These are phyloP conservation scores for Fusarium nematophilum DNA, from an alignment of 2,329 filamentous ascomycete genomes.

Conservation along the genomic window DNA sequence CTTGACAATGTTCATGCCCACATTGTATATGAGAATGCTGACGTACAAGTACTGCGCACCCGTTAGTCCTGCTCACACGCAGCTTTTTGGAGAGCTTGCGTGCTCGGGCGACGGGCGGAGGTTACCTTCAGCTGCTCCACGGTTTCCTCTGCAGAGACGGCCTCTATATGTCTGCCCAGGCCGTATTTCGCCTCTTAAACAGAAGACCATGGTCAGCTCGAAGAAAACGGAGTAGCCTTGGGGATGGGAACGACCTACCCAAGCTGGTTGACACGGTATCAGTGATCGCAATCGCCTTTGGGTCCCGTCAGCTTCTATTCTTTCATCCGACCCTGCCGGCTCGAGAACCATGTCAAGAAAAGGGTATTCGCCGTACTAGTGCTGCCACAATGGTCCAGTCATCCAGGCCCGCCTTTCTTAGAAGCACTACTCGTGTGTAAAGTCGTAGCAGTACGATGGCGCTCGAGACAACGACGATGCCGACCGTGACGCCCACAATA, in stretches of 20 bases:
- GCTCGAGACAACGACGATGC: conserved; percentile 29
- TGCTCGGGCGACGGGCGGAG: no score
- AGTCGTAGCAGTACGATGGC: conserved; percentile 32
- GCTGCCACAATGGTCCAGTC: conserved; percentile 44
- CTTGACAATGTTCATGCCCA: conserved; percentile 48
- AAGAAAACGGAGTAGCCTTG: no score
- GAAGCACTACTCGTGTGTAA: conserved; percentile 38
- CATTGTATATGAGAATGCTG: conserved; percentile 45
- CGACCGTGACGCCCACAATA: conserved; percentile 36
- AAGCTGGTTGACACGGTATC: no score
- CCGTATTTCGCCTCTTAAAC: conserved; percentile 40
- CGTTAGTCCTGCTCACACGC: neutral
- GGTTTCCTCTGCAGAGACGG: conserved; percentile 28
- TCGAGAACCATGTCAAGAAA: neutral
- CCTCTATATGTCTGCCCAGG: conserved; percentile 41
- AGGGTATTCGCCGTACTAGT: conserved; percentile 23
- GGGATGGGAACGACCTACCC: no score
- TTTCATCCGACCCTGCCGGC: neutral
- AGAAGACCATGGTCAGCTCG: neutral
- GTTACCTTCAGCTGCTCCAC: conserved; percentile 39
- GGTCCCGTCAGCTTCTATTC: no score
- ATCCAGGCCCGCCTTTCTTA: conserved; percentile 41
- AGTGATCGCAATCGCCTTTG: no score
- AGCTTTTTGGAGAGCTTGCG: no score
- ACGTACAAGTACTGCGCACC: conserved; percentile 40